Evolutionary conservation across 2,329 filamentous ascomycete species (phyloP), one percentile per base, ranked within the genome.

Genomic region (Xylariales sp.): DNA sequence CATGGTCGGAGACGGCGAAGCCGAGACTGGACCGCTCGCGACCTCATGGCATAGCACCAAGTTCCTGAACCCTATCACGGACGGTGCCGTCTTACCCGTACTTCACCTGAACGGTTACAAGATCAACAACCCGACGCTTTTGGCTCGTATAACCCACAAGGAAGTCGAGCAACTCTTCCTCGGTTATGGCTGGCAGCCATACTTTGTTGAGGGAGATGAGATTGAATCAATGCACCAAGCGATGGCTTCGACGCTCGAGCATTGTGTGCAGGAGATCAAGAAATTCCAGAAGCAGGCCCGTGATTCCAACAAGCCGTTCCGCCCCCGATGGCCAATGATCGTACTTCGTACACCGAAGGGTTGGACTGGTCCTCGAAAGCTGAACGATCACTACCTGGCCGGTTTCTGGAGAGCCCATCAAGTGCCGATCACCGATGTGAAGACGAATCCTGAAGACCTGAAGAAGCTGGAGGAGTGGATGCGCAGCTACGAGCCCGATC

Each of bases 101-200:
- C 72, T 90, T 9, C 84, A 90, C 60, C 70, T 90, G 24, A 90
- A 90, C 53, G 86, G 86, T 34, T 90, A 89, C 73, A 90, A 90
- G 70, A 89, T 89, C 69, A 86, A 87, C 69, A 87, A 88, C 61
- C 84, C 84, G 7, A 89, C 81, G 4, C 57, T 90, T 1, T 74
- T 89, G 12, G 80, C 85, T 11, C 79, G 86, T 50, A 83, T 90
- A 55, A 77, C 78, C 31, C 84, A 88, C 58, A 77, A 84, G 47
- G 86, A 90, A 63, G 70, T 90, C 5, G 74, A 80, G 51, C 67
- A 73, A 18, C 69, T 90, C 14, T 85, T 90, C 61, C 49, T 76
- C 31, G 86, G 86, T 21, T 89, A 88, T 54, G 86, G 86, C 50
- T 90, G 83, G 80, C 77, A 80, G 36, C 85, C 86, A 7, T 88